phyloP scores from a whole-genome alignment of 306 rosid genomes.

The Cucurbita pepo region DNA sequence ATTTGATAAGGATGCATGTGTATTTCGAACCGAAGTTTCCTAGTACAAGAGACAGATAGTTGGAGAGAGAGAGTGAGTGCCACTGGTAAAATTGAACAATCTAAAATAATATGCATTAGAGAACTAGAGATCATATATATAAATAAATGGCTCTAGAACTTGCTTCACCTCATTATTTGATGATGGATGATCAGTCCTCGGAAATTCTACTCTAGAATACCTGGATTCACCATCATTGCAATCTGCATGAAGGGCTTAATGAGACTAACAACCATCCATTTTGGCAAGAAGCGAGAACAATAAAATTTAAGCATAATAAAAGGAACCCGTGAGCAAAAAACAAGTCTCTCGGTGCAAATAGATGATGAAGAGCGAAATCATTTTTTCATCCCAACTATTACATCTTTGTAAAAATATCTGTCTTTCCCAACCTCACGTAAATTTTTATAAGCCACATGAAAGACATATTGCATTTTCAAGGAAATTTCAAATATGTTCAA shows the following conservation, averaged over 20 bases:
- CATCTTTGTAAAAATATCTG: background rate
- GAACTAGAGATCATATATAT: background rate
- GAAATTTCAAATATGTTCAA: background rate
- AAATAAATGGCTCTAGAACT: slow-evolving; percentile 7
- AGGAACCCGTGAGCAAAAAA: background rate
- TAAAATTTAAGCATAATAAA: slow-evolving; percentile 1
- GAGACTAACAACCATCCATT: background rate
- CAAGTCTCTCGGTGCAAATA: background rate
- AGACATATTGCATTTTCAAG: background rate
- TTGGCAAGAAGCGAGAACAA: slow-evolving; percentile 1
- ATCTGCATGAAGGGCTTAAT: slow-evolving; percentile 22
- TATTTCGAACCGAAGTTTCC: slow-evolving; percentile 6
- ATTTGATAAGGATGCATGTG: slow-evolving; percentile 11
- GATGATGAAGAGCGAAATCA: background rate
- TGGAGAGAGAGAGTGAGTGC: background rate
- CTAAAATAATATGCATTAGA: background rate
- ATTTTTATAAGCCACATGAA: background rate
- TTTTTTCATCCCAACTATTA: background rate
- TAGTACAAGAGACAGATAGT: background rate
- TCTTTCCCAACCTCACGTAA: background rate
- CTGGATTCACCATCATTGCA: slow-evolving; percentile 50
- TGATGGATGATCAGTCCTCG: slow-evolving; percentile 31
- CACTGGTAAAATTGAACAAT: background rate
- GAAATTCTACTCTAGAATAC: slow-evolving; percentile 49
- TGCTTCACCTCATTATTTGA: slow-evolving; percentile 44